Percentiles rank a stretch among this genome's conserved stretches.
These are phyloP conservation scores for Radiomyces spectabilis DNA, from an alignment of 192 early-diverging fungal species.

Conservation along the genomic window DNA sequence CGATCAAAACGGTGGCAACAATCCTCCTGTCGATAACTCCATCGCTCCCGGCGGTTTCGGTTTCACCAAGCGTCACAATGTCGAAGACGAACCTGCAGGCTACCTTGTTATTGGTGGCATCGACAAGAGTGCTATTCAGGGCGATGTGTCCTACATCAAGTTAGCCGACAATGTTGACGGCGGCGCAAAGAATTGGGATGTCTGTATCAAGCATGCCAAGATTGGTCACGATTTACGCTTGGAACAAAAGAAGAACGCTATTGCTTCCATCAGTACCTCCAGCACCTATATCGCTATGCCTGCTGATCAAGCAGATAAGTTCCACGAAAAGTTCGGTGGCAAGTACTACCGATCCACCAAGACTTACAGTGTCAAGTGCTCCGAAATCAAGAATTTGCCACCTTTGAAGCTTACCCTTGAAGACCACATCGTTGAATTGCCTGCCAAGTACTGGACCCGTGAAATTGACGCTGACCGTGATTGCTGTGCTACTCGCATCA, in stretches of 20 bases:
- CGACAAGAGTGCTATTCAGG: conserved; percentile 18
- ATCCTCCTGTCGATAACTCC: no score
- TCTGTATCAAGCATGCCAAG: conserved; percentile 19
- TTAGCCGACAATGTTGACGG: conserved; percentile 2
- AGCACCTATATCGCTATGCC: conserved; percentile 23
- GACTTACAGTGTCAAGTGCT: conserved; percentile 27
- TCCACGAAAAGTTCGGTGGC: conserved; percentile 18
- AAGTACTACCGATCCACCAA: conserved; percentile 6
- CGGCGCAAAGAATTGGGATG: conserved; percentile 22
- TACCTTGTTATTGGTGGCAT: conserved; percentile 27
- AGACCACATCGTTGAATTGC: conserved; percentile 17
- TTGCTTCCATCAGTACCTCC: conserved; percentile 27
- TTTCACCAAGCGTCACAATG: conserved; percentile 13
- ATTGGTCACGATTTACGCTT: conserved; percentile 14
- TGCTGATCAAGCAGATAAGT: conserved; percentile 18
- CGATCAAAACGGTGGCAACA: not conserved
- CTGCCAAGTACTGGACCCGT: conserved; percentile 25
- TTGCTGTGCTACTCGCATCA: conserved; percentile 11
- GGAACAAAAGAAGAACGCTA: conserved; percentile 11
- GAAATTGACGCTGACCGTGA: conserved; percentile 17
- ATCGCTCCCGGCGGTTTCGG: conserved; percentile 15
- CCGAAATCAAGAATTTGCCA: conserved; percentile 15
- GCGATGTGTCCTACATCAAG: conserved; percentile 9
- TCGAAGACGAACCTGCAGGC: conserved; percentile 13
- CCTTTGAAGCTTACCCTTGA: conserved; percentile 11